Conservation (phyloP, 2,329 filamentous ascomycete species). For the Neofusicoccum laricinum region DNA sequence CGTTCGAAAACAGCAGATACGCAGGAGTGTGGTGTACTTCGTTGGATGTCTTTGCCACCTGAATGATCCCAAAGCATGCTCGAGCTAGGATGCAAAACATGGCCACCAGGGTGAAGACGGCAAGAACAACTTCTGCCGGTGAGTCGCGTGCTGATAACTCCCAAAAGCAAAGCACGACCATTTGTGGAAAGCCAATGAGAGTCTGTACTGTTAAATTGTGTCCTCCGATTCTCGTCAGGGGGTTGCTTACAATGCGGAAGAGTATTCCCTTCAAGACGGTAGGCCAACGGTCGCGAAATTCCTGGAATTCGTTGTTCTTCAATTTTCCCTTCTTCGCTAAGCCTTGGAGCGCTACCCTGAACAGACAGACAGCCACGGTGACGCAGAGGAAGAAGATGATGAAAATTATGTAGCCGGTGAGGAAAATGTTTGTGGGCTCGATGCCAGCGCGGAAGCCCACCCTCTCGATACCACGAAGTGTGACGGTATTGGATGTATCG, state of each 20-base stretch:
- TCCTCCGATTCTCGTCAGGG: too few species aligned
- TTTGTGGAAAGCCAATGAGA: conserved; percentile 86
- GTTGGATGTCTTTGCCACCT: conserved; percentile 82
- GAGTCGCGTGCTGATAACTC: conserved; percentile 87
- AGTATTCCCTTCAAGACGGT: conserved; percentile 90
- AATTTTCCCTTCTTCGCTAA: conserved; percentile 72
- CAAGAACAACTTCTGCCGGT: conserved; percentile 77
- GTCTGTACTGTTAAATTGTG: conserved; percentile 42
- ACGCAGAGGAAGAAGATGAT: conserved; percentile 76
- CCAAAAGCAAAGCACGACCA: conserved; percentile 88
- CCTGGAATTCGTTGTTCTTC: conserved; percentile 79
- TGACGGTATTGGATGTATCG: conserved; percentile 25
- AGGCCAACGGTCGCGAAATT: conserved; percentile 92
- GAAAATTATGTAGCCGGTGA: conserved; percentile 88
- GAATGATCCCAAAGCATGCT: conserved; percentile 86
- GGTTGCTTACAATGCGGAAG: conserved; percentile 65
- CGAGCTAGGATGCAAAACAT: conserved; percentile 75
- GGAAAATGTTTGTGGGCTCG: conserved; percentile 86
- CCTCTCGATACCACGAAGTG: conserved; percentile 79
- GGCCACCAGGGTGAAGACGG: conserved; percentile 82
- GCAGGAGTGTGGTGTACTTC: conserved; percentile 92
- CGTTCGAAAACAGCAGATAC: conserved; percentile 94
- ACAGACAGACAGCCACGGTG: conserved; percentile 67
- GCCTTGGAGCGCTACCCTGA: conserved; percentile 78
- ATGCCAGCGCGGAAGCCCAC: conserved; percentile 83